Conservation (phyloP, 148 eudicot species). For the Hydrangea macrophylla region DNA sequence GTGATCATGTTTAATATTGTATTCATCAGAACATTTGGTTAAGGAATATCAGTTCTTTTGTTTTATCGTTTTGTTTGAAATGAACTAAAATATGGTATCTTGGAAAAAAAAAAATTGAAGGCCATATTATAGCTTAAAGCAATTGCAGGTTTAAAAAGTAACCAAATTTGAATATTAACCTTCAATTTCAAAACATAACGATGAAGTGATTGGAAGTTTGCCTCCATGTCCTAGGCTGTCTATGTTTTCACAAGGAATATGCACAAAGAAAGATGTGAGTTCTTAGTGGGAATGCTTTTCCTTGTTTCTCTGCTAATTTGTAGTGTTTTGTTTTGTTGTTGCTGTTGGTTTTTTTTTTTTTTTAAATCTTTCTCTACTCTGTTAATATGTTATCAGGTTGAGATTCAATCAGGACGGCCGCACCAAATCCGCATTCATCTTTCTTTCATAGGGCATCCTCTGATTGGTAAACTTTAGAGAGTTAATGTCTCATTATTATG, state of each 20-base stretch:
- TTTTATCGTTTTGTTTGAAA: not conserved
- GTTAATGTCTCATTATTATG: not conserved
- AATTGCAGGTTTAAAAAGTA: too few species aligned
- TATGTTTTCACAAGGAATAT: too few species aligned
- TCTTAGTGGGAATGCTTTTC: too few species aligned
- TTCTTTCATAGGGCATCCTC: slow-evolving; percentile 82
- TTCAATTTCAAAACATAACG: not conserved
- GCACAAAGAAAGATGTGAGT: too few species aligned
- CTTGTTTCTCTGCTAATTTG: too few species aligned
- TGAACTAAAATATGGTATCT: not conserved
- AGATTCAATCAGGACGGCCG: slow-evolving; percentile 95
- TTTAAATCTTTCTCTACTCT: not conserved
- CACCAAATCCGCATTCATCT: slow-evolving; percentile 99
- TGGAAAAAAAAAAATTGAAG: not conserved
- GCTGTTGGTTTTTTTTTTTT: too few species aligned
- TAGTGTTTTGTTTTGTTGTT: too few species aligned
- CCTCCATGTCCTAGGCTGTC: too few species aligned
- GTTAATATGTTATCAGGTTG: slow-evolving; percentile 54
- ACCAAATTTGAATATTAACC: not conserved
- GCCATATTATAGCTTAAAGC: too few species aligned
- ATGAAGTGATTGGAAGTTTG: too few species aligned
- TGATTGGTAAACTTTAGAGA: slow-evolving; percentile 50
- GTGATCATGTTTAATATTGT: not conserved
- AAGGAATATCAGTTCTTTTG: not conserved
- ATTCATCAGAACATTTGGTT: not conserved